Evolutionary conservation across 805 yeast species (phyloP), one percentile per base, ranked within the genome.

Genomic region (Yamadazyma paraphyllophila): DNA sequence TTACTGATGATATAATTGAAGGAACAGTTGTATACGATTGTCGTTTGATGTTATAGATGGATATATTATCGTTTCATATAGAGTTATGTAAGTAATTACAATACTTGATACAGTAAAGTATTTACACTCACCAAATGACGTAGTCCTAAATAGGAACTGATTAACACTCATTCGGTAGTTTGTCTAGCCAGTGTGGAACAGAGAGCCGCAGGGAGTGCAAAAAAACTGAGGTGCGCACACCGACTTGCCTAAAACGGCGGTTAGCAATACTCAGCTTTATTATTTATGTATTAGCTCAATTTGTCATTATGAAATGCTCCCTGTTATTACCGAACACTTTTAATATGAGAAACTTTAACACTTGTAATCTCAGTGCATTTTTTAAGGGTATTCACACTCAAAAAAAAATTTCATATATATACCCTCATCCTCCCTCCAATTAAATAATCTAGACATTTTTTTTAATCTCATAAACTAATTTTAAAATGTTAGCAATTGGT

Each of bases 401-500:
- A n/a, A 20, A 31, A 39, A 32, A 40, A 40, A 40, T 15, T 40
- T 32, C 43, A 32, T 30, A 39, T 32, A 32, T 40, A 40, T 40
- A 31, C 11, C 36, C n/a, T 40, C 27, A 30, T 32, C 26, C 27
- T 39, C 35, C 42, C 27, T 13, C 25, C 29, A 15, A 39, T 11
- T 39, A 7, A 29, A 40, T 7, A 13, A 39, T 30, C 25, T 24
- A 40, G 26, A 20, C 17, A 20, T 16, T 31, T 40, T 32, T 32
- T 26, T 24, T 17, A n/a, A 29, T 11, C 31, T 29, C 20, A 17
- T 13, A 25, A 36, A 27, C 29, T 14, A 10, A 35, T 31, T 43
- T 26, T 12, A 52, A 27, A 46, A 80, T 80, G 78, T 76, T 85
- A 64, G 82, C 90, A 45, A 76, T 81, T 59, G 83, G 85, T 58